Evolutionary conservation across 768 basidiomycete species (phyloP), one percentile per base, ranked within the genome.

Genomic region (Lactarius quietus): DNA sequence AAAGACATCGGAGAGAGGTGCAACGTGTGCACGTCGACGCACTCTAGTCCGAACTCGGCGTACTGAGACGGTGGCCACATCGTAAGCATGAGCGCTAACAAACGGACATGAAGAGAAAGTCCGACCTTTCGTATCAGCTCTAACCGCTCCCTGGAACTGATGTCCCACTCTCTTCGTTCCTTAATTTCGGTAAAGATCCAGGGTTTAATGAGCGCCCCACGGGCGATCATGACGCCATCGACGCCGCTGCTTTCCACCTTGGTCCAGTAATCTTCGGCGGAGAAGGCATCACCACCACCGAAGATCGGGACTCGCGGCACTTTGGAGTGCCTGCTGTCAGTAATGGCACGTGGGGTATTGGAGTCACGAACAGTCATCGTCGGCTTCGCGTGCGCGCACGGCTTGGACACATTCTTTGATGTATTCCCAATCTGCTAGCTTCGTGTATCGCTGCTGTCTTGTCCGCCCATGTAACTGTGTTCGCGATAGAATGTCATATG

Each of bases 171-270:
- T 29, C 94, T 77, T 26, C 79, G 82, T 73, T 98, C 97, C 74
- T 94, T 90, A 73, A 98, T 85, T 76, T 99, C 97, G 0, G 94
- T 96, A 76, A 95, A 96, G 60, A 95, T 88, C 91, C 92, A 93
- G 1, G 93, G 92, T 76, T 99, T 99, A 76, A 98, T 97, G 57
- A 98, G 78, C 0, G 95, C 96, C 0, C 97, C 97, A 26, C 97
- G 82, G 1, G 88, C 97, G 39, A 98, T 83, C 97, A 99, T 98
- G 52, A 98, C 81, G 6, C 95, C 95, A 73, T 98, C 95, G 0
- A 97, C 94, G 6, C 93, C 93, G 31, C 84, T 86, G n/a, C 78
- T 74, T 52, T 93, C 86, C 35, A 95, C 82, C 53, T 84, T 84
- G 18, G 83, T 76, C 85, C 90, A 91, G 74, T 95, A 95, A 64